Percentiles rank a stretch among this genome's conserved stretches.
phyloP scores from a whole-genome alignment of 768 basidiomycete species.

The Leucocoprinus sp. region DNA sequence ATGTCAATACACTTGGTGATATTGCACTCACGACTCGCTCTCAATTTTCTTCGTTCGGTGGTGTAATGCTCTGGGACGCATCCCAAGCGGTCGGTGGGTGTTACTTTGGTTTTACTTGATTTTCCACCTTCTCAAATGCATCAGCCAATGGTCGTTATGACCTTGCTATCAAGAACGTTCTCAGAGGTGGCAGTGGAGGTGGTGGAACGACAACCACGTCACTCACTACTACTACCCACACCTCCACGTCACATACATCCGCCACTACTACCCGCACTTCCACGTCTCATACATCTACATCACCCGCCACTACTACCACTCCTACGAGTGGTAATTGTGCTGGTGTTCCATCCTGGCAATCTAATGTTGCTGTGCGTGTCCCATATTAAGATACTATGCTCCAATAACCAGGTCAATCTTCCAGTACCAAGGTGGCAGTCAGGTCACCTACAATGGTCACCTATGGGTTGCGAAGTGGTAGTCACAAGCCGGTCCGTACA shows the following conservation, averaged over 20 bases:
- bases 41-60: slow-evolving; percentile 47
- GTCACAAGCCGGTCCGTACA: slow-evolving; percentile 29
- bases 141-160: slow-evolving; percentile 35
- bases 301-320: slow-evolving; percentile 14
- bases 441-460: slow-evolving; percentile 33
- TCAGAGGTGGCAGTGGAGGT: slow-evolving; percentile 20
- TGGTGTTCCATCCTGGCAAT: slow-evolving; percentile 33
- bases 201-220: background rate
- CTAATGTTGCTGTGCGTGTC: slow-evolving; percentile 27
- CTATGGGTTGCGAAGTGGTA: slow-evolving; percentile 46
- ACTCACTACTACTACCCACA: background rate
- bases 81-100: slow-evolving; percentile 30
- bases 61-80: slow-evolving; percentile 36
- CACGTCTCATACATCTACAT: slow-evolving; percentile 9
- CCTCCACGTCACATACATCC: slow-evolving; percentile 5
- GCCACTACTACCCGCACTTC: background rate
- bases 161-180: slow-evolving; percentile 30
- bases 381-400: slow-evolving; percentile 25
- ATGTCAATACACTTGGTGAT: slow-evolving; percentile 30
- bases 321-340: slow-evolving; percentile 29
- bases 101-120: background rate
- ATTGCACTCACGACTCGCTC: slow-evolving; percentile 32
- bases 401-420: background rate
- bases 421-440: slow-evolving; percentile 35
- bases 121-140: background rate